Evolutionary conservation across 768 basidiomycete genomes (phyloP), one percentile per base, ranked within the genome.

Genomic region (Phanerodontia chrysosporium): DNA sequence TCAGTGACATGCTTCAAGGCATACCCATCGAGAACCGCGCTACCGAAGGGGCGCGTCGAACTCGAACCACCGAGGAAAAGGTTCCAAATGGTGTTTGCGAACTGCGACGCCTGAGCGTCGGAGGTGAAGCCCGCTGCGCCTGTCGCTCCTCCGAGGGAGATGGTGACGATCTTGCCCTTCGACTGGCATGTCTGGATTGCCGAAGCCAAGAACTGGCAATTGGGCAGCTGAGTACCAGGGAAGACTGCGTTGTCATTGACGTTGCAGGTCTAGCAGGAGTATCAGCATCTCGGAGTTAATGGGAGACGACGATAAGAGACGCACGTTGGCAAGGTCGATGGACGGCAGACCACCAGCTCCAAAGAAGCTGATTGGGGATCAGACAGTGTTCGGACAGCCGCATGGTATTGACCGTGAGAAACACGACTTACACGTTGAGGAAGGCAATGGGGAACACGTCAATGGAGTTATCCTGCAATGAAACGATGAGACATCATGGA

Each of bases 41-140:
- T 70, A 25, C 89, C 89, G 64, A 91, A 91, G 0, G 89, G 89
- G 59, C 89, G 79, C 16, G 82, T 87, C 27, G 68, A 68, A 58
- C 80, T 83, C 0, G 74, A 75, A 18, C 87, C 86, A 9, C 87
- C 89, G 28, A 90, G 73, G 70, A 90, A 89, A 51, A 87, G 59
- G 66, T 87, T 75, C 89, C 89, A 90, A 53, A 91, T 82, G 0
- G 82, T 83, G 54, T 84, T 75, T 0, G 83, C 88, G 67, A 87
- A 90, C 3, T 75, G 69, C 13, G 71, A 65, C 1, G 83, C 89
- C 63, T 87, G 80, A 1, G 74, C 70, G 58, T 83, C 85, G 48
- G 79, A 82, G 44, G 76, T 66, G 67, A 90, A 90, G 6, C 81
- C 81, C 21, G 80, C 83, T 21, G 79, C 76, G 18, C 86, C 88